Percentiles rank a stretch among this genome's conserved stretches.
These are phyloP conservation scores for Arthroderma sp. DNA, from an alignment of 2,329 filamentous ascomycete genomes.

Conservation along the genomic window DNA sequence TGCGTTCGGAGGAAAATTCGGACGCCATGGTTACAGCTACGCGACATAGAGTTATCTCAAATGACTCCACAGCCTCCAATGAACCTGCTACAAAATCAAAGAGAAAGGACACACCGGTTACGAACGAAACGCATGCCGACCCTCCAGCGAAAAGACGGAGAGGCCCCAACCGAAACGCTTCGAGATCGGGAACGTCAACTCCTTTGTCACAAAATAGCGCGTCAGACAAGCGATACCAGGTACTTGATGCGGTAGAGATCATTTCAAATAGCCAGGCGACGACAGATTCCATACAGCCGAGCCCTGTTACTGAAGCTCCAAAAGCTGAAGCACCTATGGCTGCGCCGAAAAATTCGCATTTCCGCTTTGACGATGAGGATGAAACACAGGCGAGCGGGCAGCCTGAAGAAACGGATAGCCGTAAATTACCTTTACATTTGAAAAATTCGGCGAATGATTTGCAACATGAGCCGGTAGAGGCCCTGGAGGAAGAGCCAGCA, in stretches of 20 bases:
- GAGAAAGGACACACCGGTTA: conserved; percentile 17
- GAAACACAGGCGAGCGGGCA: not conserved
- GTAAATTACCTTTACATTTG: not conserved
- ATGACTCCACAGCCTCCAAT: conserved; percentile 6
- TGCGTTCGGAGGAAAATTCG: not conserved
- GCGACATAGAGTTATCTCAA: conserved; percentile 16
- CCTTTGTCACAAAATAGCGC: not conserved
- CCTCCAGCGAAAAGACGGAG: conserved; percentile 6
- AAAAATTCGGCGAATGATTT: no score
- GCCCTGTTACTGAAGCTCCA: not conserved
- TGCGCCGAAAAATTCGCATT: conserved; percentile 18
- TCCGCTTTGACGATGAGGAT: conserved; percentile 32
- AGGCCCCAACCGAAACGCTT: not conserved
- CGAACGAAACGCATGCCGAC: not conserved
- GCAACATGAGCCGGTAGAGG: no score
- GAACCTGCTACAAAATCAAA: conserved; percentile 11
- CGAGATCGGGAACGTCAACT: not conserved
- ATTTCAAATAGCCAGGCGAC: conserved; percentile 1
- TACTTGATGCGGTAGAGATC: conserved; percentile 8
- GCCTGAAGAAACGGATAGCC: conserved; percentile 12
- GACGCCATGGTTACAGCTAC: conserved; percentile 25
- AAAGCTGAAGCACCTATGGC: not conserved
- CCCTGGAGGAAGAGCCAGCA: conserved; percentile 7
- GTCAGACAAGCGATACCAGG: conserved; percentile 3
- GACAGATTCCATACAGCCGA: conserved; percentile 1